Conservation (phyloP, 1,284 basidiomycete genomes). For the Irpex sp. region DNA sequence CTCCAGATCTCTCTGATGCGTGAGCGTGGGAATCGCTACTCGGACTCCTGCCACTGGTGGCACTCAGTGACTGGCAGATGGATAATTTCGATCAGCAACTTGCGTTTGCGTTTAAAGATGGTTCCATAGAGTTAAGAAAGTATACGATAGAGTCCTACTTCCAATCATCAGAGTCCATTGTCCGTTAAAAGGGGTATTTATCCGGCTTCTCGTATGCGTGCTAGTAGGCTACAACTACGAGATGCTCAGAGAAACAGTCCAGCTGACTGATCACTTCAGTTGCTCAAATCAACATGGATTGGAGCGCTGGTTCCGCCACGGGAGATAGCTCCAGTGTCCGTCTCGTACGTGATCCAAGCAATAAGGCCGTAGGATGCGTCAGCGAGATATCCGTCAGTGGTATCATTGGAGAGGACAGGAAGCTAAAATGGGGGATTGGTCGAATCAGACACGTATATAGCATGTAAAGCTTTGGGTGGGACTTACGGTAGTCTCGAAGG, state of each 20-base stretch:
- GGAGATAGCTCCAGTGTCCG: not conserved
- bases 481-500: conserved; percentile 5
- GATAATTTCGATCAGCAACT: no score
- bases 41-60: no score
- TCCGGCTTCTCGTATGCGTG: no score
- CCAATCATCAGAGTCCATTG: no score
- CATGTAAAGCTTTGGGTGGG: not conserved
- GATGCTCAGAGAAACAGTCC: not conserved
- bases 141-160: no score
- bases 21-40: no score
- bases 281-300: not conserved
- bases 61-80: no score
- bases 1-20: no score
- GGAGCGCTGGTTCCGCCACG: not conserved
- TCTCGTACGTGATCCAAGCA: conserved; percentile 7
- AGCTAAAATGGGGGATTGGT: not conserved
- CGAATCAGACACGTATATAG: not conserved
- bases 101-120: no score
- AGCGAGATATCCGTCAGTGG: not conserved
- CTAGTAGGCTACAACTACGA: no score
- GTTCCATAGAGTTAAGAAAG: no score
- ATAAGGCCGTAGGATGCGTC: conserved; percentile 1
- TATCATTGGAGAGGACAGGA: not conserved
- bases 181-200: no score
- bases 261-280: not conserved